These are phyloP conservation scores for Tricholoma hemisulphureum DNA, from an alignment of 768 basidiomycete species.

Conservation along the genomic window DNA sequence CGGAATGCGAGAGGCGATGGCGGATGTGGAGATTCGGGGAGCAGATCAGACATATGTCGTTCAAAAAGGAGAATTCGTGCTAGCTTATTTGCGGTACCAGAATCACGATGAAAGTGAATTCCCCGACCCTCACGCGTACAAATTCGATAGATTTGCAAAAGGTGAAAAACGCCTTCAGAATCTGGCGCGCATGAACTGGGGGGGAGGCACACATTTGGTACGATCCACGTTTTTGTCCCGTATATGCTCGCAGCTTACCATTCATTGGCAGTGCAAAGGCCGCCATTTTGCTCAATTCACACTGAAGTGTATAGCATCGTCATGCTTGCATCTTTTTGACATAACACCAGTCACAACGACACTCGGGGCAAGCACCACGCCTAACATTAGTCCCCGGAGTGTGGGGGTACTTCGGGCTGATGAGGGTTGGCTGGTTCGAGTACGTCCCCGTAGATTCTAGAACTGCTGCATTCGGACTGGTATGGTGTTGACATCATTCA, in stretches of 20 bases:
- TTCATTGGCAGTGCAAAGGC: background rate
- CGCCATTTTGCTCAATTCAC: background rate
- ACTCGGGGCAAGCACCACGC: background rate
- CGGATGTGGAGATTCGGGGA: background rate
- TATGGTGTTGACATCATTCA: no score
- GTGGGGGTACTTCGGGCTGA: background rate
- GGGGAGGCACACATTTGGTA: slow-evolving; percentile 1
- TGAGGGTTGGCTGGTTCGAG: background rate
- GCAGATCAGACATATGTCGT: background rate
- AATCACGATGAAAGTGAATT: background rate
- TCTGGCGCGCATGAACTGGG: background rate
- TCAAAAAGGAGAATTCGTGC: slow-evolving; percentile 1
- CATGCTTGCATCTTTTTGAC: background rate
- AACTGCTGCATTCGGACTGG: no score
- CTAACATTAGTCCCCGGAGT: background rate
- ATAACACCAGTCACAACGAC: background rate
- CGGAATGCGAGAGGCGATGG: background rate
- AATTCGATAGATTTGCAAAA: background rate
- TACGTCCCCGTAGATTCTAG: background rate
- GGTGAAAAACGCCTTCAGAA: background rate
- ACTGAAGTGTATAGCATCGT: background rate
- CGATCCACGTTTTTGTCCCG: background rate
- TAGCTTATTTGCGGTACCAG: background rate
- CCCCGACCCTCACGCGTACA: background rate
- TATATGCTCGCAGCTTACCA: background rate